phyloP scores from a whole-genome alignment of 2,329 filamentous ascomycete genomes.

The Helotiales sp. region DNA sequence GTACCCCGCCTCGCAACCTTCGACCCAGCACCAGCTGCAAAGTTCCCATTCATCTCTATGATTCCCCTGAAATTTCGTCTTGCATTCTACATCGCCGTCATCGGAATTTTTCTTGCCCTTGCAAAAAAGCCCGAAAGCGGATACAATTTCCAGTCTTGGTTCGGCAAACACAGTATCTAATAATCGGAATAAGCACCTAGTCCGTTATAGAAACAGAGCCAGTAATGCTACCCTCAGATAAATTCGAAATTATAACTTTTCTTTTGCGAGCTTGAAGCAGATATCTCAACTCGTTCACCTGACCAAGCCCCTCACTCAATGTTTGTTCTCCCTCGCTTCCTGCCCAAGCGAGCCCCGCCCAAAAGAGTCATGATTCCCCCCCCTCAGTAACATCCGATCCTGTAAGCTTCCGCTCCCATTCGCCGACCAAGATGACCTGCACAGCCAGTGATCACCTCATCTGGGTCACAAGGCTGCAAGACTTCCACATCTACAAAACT shows the following conservation, averaged over 20 bases:
- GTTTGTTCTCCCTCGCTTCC: background rate
- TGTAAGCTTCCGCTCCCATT: background rate
- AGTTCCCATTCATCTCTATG: background rate
- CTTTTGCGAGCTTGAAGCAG: too few species aligned
- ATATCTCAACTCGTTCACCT: too few species aligned
- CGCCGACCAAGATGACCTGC: background rate
- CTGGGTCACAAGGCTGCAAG: background rate
- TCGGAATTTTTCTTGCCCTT: background rate
- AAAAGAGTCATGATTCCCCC: background rate
- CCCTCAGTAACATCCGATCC: background rate
- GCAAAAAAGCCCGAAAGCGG: background rate
- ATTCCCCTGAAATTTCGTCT: background rate
- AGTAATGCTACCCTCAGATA: too few species aligned
- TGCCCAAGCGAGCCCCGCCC: background rate
- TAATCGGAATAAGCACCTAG: background rate
- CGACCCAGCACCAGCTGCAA: slow-evolving; percentile 1
- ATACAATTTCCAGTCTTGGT: background rate
- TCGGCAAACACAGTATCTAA: background rate
- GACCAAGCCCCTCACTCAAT: background rate
- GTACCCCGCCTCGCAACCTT: slow-evolving; percentile 16
- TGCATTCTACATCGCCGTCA: background rate
- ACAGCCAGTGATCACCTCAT: background rate
- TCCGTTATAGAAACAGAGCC: background rate
- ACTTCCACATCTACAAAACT: background rate
- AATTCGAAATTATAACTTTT: too few species aligned